phyloP scores from a whole-genome alignment of 352 stramenopile species.

The Phytophthora hybrid region DNA sequence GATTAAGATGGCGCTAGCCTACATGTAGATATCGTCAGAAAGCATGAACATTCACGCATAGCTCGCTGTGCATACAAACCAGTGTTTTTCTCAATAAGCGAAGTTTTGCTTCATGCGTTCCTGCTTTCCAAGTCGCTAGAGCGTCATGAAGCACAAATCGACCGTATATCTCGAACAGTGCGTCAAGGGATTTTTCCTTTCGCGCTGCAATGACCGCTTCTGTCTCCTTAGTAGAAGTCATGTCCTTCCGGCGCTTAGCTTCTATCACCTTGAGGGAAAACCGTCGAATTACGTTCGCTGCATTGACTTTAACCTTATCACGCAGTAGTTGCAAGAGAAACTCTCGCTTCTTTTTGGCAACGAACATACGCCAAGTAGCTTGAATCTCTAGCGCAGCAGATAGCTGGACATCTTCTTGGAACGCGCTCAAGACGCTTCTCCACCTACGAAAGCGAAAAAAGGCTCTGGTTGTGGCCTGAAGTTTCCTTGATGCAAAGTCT shows the following conservation, averaged over 20 bases:
- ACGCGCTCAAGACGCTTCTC: slow-evolving; percentile 47
- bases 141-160: slow-evolving; percentile 30
- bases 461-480: slow-evolving; percentile 49
- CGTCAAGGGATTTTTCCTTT: slow-evolving; percentile 15
- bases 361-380: slow-evolving; percentile 45
- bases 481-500: slow-evolving; percentile 49
- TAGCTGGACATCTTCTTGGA: slow-evolving; percentile 48
- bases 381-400: slow-evolving; percentile 63
- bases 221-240: slow-evolving; percentile 2
- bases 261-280: slow-evolving; percentile 44
- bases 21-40: slow-evolving; percentile 6
- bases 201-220: slow-evolving; percentile 1
- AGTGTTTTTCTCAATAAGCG: slow-evolving; percentile 30
- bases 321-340: slow-evolving; percentile 40
- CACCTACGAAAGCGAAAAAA: slow-evolving; percentile 51
- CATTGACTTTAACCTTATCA: slow-evolving; percentile 29
- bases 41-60: background rate
- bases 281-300: slow-evolving; percentile 32
- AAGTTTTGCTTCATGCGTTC: slow-evolving; percentile 31
- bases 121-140: slow-evolving; percentile 46
- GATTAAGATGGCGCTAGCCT: slow-evolving; percentile 48
- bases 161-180: slow-evolving; percentile 13
- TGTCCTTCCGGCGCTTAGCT: slow-evolving; percentile 10
- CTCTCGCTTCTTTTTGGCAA: slow-evolving; percentile 25
- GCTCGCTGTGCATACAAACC: slow-evolving; percentile 5